Percentiles rank a stretch among this genome's conserved stretches.
These are phyloP conservation scores for Polyplosphaeria fusca DNA, from an alignment of 495 filamentous ascomycete genomes.

Conservation along the genomic window DNA sequence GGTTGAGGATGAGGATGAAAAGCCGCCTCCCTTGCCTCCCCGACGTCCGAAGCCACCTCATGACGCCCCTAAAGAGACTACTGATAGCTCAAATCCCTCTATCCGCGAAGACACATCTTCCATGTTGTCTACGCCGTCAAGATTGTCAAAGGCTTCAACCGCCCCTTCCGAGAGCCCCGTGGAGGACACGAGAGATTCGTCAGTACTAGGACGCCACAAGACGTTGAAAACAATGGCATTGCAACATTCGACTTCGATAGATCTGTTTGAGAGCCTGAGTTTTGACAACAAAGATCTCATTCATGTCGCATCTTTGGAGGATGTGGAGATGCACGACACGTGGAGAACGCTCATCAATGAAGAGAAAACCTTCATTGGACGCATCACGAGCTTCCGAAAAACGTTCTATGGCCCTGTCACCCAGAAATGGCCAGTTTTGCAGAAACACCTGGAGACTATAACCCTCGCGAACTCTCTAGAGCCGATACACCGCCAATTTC, in stretches of 20 bases:
- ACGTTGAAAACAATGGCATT: background rate
- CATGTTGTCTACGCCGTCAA: background rate
- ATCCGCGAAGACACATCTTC: background rate
- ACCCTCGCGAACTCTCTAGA: constrained; percentile 1
- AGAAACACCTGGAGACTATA: constrained; percentile 14
- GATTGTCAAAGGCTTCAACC: background rate
- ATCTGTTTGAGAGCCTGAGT: constrained; percentile 9
- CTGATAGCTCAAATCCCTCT: background rate
- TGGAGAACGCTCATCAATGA: constrained; percentile 6
- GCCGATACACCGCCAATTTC: constrained; percentile 4
- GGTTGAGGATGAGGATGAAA: constrained; percentile 1
- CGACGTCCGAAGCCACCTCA: background rate
- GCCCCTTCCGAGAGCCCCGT: background rate
- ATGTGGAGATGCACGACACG: constrained; percentile 4
- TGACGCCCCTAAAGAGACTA: background rate
- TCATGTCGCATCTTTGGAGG: background rate
- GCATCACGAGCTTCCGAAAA: constrained; percentile 2
- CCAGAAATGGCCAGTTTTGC: constrained; percentile 9
- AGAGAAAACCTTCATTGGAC: constrained; percentile 15
- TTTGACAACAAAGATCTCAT: background rate
- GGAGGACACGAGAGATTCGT: background rate
- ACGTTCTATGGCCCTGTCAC: constrained; percentile 12
- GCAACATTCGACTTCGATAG: background rate
- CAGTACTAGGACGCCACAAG: no score
- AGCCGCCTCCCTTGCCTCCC: constrained; percentile 21